Evolutionary conservation across 1,284 basidiomycete species (phyloP), one percentile per base, ranked within the genome.

Genomic region (Afroboletus lepidellus): DNA sequence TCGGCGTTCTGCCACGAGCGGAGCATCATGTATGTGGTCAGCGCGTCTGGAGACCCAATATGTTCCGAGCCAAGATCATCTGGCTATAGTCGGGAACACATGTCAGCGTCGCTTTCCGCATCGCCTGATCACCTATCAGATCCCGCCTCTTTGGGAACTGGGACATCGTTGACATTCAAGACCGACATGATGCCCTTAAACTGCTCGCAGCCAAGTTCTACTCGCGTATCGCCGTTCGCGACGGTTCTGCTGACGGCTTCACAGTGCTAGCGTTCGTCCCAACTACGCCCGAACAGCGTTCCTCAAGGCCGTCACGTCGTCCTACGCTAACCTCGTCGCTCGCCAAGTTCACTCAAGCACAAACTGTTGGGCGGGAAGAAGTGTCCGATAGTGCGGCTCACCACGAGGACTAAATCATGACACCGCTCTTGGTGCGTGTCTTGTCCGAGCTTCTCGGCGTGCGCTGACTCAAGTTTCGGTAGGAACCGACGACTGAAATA

Each of bases 191-290:
- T 21, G 64, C 65, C 8, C 50, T 58, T 3, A 55, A 4, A n/a
- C 18, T 65, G 24, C 56, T 69, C 18, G 62, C 65, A 18, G 51
- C 54, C 2, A 42, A 49, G 16, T 57, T 59, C 0, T 32, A 67
- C 34, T 54, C 58, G 8, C 60, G 58, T 39, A 62, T 67, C 11
- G 77, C 80, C 23, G 81, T 90, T 48, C 77, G 80, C 9, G 85
- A 85, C 2, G 72, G 75, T 0, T 85, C 82, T 13, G 75, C 83
- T 0, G 85, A 85, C 3, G 86, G 87, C 0, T 84, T 76, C 57
- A 84, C 84, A 0, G 75, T 77, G 3, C 74, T 87, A 9, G 74
- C 76, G 0, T 32, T 55, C 6, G 34, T 69, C 41, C 71, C 79
- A 0, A 66, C 86, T 9, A 73, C 75, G 12, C 68, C 65, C 13